Evolutionary conservation across 352 stramenopile species (phyloP).

Genomic region (Globisporangium canariense): DNA sequence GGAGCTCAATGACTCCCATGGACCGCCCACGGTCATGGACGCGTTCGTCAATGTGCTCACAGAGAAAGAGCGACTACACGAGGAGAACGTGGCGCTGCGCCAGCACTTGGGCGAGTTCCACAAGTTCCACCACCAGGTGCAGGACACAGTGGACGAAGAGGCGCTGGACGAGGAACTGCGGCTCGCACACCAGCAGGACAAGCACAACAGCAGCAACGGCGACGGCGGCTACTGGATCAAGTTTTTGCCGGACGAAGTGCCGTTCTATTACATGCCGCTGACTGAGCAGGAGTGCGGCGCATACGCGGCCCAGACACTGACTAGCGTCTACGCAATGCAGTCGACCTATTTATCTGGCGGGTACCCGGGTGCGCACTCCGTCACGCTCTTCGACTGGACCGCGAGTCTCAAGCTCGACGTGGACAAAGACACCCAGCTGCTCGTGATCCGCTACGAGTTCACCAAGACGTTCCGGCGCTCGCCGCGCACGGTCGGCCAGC

Average conservation of each 20-base stretch:
- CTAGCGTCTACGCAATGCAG: neutral
- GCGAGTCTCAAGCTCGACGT: constrained; percentile 5
- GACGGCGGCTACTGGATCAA: neutral
- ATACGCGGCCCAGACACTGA: neutral
- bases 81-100: constrained; percentile 34
- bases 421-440: constrained; percentile 3
- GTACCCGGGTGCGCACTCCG: neutral
- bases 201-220: neutral
- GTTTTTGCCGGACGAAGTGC: constrained; percentile 17
- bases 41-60: constrained; percentile 5
- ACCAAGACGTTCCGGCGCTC: constrained; percentile 7
- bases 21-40: neutral
- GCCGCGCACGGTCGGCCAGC: neutral
- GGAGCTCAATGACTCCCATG: neutral
- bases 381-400: constrained; percentile 1
- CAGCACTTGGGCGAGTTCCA: constrained; percentile 25
- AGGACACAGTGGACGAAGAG: neutral
- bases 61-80: constrained; percentile 20
- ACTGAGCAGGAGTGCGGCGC: constrained; percentile 26
- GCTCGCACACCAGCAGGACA: neutral
- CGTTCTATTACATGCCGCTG: constrained; percentile 37
- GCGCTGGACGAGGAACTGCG: neutral
- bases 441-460: constrained; percentile 10
- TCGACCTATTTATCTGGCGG: neutral
- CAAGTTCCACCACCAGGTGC: constrained; percentile 18